Percentiles rank a stretch among this genome's conserved stretches.
Conservation (phyloP, 2,329 filamentous ascomycete genomes). For the Neofusicoccum kwambonambiense region DNA sequence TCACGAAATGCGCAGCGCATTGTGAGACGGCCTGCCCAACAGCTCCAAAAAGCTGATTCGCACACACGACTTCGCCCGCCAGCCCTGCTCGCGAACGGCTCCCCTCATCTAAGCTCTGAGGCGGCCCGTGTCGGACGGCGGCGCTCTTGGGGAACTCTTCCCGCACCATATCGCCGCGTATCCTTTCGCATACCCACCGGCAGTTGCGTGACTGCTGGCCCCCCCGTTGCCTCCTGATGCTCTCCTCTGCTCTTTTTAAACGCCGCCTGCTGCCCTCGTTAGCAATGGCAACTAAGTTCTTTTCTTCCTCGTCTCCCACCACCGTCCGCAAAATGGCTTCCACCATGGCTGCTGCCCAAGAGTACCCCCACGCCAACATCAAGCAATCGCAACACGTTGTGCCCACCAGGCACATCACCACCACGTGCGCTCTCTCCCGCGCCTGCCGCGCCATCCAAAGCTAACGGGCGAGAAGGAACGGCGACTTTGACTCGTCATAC, state of each 20-base stretch:
- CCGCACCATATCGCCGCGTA: slow-evolving; percentile 1
- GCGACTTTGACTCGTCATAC: slow-evolving; percentile 52
- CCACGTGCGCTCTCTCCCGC: slow-evolving; percentile 30
- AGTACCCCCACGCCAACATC: slow-evolving; percentile 36
- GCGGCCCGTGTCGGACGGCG: slow-evolving; percentile 8
- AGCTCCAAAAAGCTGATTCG: slow-evolving; percentile 12
- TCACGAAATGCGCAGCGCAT: slow-evolving; percentile 14
- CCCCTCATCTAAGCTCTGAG: slow-evolving; percentile 14
- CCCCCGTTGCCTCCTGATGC: slow-evolving; percentile 10
- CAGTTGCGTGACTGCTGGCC: slow-evolving; percentile 17
- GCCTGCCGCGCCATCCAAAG: background rate
- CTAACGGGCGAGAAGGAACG: slow-evolving; percentile 30
- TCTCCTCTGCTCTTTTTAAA: slow-evolving; percentile 11
- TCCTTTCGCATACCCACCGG: slow-evolving; percentile 12
- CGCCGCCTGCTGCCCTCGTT: slow-evolving; percentile 1
- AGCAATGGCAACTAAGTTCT: slow-evolving; percentile 2
- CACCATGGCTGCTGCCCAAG: slow-evolving; percentile 1
- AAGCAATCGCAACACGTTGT: slow-evolving; percentile 29
- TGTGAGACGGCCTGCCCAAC: slow-evolving; percentile 16
- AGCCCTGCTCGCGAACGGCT: slow-evolving; percentile 16
- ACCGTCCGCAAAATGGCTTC: slow-evolving; percentile 5
- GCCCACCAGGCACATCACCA: slow-evolving; percentile 38
- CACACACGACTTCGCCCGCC: slow-evolving; percentile 10
- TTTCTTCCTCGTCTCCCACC: background rate
- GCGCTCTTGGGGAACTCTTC: slow-evolving; percentile 13